Base-by-base conservation (phyloP, 352 stramenopile species). In the Phytophthora nicotianae region DNA sequence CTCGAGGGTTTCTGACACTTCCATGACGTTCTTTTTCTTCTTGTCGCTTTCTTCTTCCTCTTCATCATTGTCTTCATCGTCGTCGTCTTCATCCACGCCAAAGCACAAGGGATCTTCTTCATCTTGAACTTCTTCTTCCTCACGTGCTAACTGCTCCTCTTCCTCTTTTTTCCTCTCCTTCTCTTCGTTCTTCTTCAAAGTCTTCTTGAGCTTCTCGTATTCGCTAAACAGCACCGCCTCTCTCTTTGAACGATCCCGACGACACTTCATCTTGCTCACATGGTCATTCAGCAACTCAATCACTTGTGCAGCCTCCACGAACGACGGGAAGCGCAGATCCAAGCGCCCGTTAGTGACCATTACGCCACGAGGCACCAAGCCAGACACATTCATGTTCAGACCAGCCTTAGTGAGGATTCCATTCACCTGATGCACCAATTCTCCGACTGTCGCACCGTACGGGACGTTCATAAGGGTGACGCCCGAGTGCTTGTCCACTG, bases 391-490 rank as follows among this genome's bases (percentile, higher is more conserved):
- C 45, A 93, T 69, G 23, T 62, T 56, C 21, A 91, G 61, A n/a
- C 81, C 86, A 38, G 68, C 72, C 7, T 67, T 60, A 2, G 32
- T 50, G 19, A 92, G 56, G 5, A 91, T 71, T 19, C 20, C 43
- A 35, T 92, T 89, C 51, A 91, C 75, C 52, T 94, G 65, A 37
- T 70, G 59, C 43, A 93, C 50, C 21, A 96, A 43, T 32, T 80
- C 51, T 21, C 75, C 75, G 46, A 93, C 73, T 9, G 62, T 82
- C 37, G 79, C 92, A 14, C 83, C 85, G 57, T 90, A 93, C 19
- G 87, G 85, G 7, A 96, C 80, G 50, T 89, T 83, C 58, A 93
- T 85, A 13, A 96, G 58, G 40, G 83, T 85, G 17, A 96, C 72
- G 16, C 78, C 63, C 20, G 68, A 73, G 52, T 84, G 83, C 40